phyloP scores from a whole-genome alignment of 306 rosid species.

The Datisca glomerata region DNA sequence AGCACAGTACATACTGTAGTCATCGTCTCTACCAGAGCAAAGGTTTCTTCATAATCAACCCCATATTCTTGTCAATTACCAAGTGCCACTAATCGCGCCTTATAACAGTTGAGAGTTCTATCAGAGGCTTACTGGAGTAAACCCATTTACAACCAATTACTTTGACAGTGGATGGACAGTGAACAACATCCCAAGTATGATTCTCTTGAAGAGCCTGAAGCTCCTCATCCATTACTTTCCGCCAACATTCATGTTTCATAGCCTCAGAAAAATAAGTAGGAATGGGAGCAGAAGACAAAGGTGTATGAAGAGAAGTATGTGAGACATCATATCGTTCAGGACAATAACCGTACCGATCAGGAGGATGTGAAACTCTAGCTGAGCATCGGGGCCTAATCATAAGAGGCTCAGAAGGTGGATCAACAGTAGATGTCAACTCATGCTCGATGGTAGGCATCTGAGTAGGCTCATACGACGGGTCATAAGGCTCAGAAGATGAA shows the following conservation, averaged over 20 bases:
- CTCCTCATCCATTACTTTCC: neutral
- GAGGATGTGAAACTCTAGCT: neutral
- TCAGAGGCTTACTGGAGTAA: neutral
- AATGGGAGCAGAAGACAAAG: neutral
- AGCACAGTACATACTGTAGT: too few species aligned
- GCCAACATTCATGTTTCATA: neutral
- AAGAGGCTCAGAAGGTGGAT: too few species aligned
- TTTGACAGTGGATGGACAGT: neutral
- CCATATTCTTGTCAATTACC: too few species aligned
- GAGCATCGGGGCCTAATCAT: neutral
- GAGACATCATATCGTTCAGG: neutral
- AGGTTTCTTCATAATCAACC: too few species aligned
- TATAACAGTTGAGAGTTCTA: too few species aligned
- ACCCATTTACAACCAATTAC: constrained; percentile 4
- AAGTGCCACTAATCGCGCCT: too few species aligned
- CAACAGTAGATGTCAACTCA: too few species aligned
- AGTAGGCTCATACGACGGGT: too few species aligned
- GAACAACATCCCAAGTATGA: neutral
- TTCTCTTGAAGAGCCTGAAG: neutral
- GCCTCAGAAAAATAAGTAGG: neutral
- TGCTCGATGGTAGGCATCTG: too few species aligned
- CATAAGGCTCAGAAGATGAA: neutral
- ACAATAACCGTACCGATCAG: too few species aligned
- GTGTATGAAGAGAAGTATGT: neutral
- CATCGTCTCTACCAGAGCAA: too few species aligned